phyloP scores from a whole-genome alignment of 495 filamentous ascomycete species.

The Penicillium robsamsonii region DNA sequence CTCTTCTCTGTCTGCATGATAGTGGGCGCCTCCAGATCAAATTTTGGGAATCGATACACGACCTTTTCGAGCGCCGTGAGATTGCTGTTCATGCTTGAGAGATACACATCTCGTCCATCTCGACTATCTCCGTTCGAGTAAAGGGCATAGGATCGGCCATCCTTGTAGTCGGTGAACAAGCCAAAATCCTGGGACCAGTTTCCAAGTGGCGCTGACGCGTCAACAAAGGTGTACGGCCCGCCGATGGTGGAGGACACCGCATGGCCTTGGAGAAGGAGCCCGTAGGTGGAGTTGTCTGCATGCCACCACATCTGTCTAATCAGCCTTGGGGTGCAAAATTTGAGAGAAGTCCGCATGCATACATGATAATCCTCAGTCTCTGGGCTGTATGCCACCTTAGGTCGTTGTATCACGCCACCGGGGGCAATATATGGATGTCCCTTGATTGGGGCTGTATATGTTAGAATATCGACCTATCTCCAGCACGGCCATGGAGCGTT shows the following conservation, averaged over 20 bases:
- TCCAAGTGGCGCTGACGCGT: constrained; percentile 28
- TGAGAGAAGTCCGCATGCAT: neutral
- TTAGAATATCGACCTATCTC: neutral
- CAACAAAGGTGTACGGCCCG: constrained; percentile 27
- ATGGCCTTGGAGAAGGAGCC: constrained; percentile 26
- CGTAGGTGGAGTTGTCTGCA: constrained; percentile 30
- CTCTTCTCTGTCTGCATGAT: constrained; percentile 28
- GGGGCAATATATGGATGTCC: constrained; percentile 26
- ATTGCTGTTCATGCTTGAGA: constrained; percentile 21
- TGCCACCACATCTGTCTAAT: constrained; percentile 29
- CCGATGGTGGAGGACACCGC: constrained; percentile 20
- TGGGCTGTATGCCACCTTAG: constrained; percentile 28
- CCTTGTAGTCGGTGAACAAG: constrained; percentile 27
- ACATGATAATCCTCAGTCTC: constrained; percentile 27
- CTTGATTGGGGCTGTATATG: constrained; percentile 19
- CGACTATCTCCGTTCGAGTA: constrained; percentile 28
- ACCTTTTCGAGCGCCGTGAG: constrained; percentile 22
- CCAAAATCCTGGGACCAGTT: constrained; percentile 33
- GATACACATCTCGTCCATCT: constrained; percentile 27
- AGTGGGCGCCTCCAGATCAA: constrained; percentile 27
- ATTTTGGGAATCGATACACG: constrained; percentile 27
- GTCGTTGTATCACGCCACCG: constrained; percentile 25
- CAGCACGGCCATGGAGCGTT: neutral
- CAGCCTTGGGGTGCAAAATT: neutral
- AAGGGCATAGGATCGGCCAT: constrained; percentile 23